A percentile compares a stretch with the other conserved stretches of the same genome.
phyloP scores from a whole-genome alignment of 352 stramenopile genomes.

The Phytopythium montanum region DNA sequence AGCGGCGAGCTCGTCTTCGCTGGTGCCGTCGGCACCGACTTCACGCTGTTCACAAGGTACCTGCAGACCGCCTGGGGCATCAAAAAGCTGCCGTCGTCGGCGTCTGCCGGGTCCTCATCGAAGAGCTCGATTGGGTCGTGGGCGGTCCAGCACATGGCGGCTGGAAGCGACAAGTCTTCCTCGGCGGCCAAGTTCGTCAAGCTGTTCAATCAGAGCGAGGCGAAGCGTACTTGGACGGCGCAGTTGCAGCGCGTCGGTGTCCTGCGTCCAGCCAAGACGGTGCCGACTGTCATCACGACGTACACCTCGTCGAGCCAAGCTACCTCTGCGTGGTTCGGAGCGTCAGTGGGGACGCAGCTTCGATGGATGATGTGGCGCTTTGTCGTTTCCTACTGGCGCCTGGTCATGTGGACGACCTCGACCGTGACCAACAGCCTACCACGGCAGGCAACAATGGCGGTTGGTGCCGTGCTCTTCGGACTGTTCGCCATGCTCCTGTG shows the following conservation, averaged over 20 bases:
- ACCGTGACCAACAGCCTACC: conserved; percentile 3
- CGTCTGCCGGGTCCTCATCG: neutral
- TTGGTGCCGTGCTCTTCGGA: conserved; percentile 10
- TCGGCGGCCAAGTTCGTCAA: conserved; percentile 15
- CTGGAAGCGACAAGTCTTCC: neutral
- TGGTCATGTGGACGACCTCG: conserved; percentile 8
- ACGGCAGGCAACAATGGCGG: neutral
- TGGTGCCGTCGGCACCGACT: conserved; percentile 12
- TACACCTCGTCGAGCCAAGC: conserved; percentile 9
- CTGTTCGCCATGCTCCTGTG: conserved; percentile 17
- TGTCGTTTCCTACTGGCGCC: conserved; percentile 21
- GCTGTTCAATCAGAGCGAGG: conserved; percentile 21
- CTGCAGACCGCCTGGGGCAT: conserved; percentile 16
- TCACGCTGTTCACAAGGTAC: conserved; percentile 13
- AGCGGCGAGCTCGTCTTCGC: conserved; percentile 21
- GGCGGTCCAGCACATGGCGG: conserved; percentile 19
- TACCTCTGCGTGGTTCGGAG: conserved; percentile 8
- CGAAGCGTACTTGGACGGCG: conserved; percentile 11
- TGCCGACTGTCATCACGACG: conserved; percentile 11
- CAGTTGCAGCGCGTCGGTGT: conserved; percentile 22
- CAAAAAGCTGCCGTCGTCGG: conserved; percentile 13
- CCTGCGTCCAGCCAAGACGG: conserved; percentile 9
- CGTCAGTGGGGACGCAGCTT: conserved; percentile 16
- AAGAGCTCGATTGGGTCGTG: conserved; percentile 18
- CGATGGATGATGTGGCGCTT: conserved; percentile 17